phyloP scores from a whole-genome alignment of 441 rosid genomes.

The Kokia cookei region DNA sequence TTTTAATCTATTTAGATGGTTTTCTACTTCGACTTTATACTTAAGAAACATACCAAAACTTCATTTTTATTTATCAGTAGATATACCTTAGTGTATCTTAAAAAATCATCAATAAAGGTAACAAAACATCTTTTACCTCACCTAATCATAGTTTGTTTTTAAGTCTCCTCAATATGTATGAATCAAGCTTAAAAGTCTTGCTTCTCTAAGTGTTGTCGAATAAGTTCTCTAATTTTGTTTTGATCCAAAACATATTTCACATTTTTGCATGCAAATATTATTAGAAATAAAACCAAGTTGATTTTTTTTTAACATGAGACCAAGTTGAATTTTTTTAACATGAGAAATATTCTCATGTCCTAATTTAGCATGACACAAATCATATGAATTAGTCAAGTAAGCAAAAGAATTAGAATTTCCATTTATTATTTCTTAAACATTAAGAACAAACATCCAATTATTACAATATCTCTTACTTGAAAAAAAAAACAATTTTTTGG shows the following conservation, averaged over 20 bases:
- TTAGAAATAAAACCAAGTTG: too few species aligned
- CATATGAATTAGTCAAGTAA: background rate
- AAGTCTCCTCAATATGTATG: background rate
- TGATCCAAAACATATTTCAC: too few species aligned
- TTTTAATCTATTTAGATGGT: background rate
- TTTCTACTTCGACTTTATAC: background rate
- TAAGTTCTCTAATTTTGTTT: too few species aligned
- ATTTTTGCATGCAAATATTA: too few species aligned
- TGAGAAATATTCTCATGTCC: background rate
- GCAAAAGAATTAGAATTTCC: background rate
- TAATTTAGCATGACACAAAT: background rate
- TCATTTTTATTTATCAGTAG: background rate
- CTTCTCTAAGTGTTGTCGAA: background rate
- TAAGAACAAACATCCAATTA: background rate
- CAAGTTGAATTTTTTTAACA: background rate
- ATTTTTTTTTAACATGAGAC: background rate
- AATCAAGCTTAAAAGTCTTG: background rate
- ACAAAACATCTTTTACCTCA: too few species aligned
- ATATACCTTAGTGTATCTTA: too few species aligned
- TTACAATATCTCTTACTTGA: background rate
- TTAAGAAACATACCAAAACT: background rate
- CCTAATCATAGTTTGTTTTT: too few species aligned
- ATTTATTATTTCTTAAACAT: background rate
- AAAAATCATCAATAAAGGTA: too few species aligned
- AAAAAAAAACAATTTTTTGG: background rate